Conservation (phyloP, 2,329 filamentous ascomycete species). For the Diaporthe velutina region DNA sequence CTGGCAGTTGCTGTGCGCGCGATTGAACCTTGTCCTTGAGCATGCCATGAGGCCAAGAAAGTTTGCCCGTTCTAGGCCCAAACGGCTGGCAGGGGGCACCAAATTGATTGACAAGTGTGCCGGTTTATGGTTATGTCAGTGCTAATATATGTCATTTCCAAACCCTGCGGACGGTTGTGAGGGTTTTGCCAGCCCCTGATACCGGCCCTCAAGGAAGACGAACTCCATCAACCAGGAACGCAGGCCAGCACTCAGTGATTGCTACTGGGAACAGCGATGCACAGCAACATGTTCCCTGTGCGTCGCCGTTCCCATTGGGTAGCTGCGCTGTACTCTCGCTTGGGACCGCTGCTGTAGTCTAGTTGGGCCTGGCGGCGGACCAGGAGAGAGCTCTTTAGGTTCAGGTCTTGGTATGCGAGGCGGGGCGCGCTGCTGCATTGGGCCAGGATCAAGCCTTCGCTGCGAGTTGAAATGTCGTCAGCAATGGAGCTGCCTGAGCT, state of each 20-base stretch:
- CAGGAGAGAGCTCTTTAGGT: slow-evolving; percentile 12
- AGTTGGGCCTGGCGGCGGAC: not conserved
- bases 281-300: not conserved
- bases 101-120: slow-evolving; percentile 10
- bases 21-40: slow-evolving; percentile 28
- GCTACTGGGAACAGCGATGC: not conserved
- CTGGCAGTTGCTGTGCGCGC: not conserved
- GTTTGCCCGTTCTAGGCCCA: slow-evolving; percentile 27
- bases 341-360: not conserved
- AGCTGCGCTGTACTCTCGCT: not conserved
- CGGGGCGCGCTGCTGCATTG: not conserved
- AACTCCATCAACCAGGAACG: not conserved
- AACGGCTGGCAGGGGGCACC: not conserved
- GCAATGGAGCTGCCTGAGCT: not conserved
- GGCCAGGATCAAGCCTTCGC: not conserved
- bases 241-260: not conserved
- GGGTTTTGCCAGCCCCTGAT: not conserved
- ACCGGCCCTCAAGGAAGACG: not conserved
- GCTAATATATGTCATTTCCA: slow-evolving; percentile 32
- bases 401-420: slow-evolving; percentile 12
- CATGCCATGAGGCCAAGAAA: slow-evolving; percentile 15
- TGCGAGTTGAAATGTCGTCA: slow-evolving; percentile 17
- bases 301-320: not conserved
- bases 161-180: slow-evolving; percentile 1
- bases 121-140: slow-evolving; percentile 22